Base-by-base conservation (phyloP, 2,329 filamentous ascomycete genomes). In the Aspergillus ustus region DNA sequence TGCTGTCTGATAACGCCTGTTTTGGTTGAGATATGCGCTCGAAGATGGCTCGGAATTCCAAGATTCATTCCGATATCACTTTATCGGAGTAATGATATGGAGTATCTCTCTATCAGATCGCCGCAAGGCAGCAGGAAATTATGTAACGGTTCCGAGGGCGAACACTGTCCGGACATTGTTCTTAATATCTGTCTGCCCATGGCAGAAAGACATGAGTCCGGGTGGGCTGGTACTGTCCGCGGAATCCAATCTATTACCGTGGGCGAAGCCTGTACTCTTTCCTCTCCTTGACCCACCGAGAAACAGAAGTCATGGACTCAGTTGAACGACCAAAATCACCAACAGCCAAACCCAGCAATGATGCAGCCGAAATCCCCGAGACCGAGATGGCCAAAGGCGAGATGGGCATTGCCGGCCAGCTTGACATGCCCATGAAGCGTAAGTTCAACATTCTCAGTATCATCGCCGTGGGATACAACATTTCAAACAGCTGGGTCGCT, bases 401-500 rank as follows among this genome's bases (percentile, higher is more conserved):
- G 34, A 57, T 69, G 17, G 57, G 59, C 52, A 51, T 67, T 40
- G 60, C 62, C 17, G 65, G 66, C 57, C 56, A 66, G 28, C 60
- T 61, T 8, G 57, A 62, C 37, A 63, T 63, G 61, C 65, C 67
- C 40, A 61, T 69, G 64, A 67, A 66, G 48, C 67, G 67, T n/a
- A 67, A 68, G 31, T 69, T 69, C 58, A 64, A 63, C 50, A 66
- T 69, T 43, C 45, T 70, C 50, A 69, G 63, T 53, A 70, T 70
- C 40, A 64, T 70, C 51, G 65, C 68, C 20, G 62, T 69, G 29
- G 68, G 67, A 1, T 70, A 70, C 59, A 70, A 70, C 44, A 70
- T 69, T 43, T 65, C 67, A 19, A 70, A 69, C 57, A 70, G 68
- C 57, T 70, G 68, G 68, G 60, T 70, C 7, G 68, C 68, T 13